Conservation (phyloP, 345 rosid genomes). For the Xanthoceras sorbifolium region DNA sequence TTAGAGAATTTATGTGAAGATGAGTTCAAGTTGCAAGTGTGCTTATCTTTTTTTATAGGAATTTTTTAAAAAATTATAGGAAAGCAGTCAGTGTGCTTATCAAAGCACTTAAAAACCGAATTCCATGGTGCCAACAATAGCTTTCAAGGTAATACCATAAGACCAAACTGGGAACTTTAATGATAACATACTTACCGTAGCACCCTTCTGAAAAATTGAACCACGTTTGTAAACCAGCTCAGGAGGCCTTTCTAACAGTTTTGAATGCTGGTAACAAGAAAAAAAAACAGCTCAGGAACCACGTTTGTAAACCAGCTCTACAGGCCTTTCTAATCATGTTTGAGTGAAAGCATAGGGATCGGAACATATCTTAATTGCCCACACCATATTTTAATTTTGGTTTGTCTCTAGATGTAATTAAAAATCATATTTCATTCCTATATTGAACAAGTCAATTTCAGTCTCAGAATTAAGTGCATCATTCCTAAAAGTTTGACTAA, state of each 20-base stretch:
- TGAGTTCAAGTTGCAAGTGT: background rate
- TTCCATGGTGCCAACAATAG: background rate
- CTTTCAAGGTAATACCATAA: background rate
- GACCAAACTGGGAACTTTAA: background rate
- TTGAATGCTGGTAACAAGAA: conserved; percentile 60
- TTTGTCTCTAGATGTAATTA: background rate
- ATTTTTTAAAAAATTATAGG: no score
- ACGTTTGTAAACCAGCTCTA: conserved; percentile 69
- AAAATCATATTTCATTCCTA: background rate
- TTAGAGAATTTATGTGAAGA: conserved; percentile 9
- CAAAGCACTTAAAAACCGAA: background rate
- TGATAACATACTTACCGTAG: conserved; percentile 55
- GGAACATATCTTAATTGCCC: background rate
- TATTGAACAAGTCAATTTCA: background rate
- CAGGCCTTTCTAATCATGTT: conserved; percentile 83
- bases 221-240: conserved; percentile 71
- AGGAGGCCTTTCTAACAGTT: conserved; percentile 85
- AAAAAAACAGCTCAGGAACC: conserved; percentile 44
- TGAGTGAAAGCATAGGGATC: background rate
- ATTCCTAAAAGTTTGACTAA: background rate
- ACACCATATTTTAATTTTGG: background rate
- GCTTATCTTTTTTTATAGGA: background rate
- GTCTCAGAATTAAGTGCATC: background rate
- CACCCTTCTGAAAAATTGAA: conserved; percentile 65
- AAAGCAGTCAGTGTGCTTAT: background rate